Conservation (phyloP, 495 filamentous ascomycete species). For the Penicillium coffeae region DNA sequence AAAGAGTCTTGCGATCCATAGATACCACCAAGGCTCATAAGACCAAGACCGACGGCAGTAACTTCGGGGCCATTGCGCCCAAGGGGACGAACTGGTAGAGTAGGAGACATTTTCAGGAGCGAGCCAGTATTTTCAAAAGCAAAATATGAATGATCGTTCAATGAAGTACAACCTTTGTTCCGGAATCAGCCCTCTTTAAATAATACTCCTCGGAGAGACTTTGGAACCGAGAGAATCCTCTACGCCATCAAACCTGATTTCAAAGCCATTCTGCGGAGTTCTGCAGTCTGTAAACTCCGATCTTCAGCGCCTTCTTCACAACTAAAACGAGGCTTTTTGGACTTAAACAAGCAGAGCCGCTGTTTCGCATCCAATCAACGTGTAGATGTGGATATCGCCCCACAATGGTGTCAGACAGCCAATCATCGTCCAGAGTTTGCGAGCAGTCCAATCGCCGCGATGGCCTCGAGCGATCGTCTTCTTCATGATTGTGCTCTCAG, state of each 20-base stretch:
- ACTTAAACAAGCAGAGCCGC: not conserved
- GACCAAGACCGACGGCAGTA: conserved; percentile 50
- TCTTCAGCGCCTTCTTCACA: not conserved
- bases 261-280: not conserved
- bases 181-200: conserved; percentile 2
- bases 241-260: not conserved
- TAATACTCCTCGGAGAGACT: conserved; percentile 6
- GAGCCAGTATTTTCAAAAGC: not conserved
- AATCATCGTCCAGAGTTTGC: conserved; percentile 6
- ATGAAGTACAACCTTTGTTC: not conserved
- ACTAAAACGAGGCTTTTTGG: not conserved
- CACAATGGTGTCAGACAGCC: not conserved
- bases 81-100: conserved; percentile 30
- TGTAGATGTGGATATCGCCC: not conserved
- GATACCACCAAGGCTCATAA: conserved; percentile 48
- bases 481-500: not conserved
- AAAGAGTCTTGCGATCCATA: conserved; percentile 43
- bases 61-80: conserved; percentile 53
- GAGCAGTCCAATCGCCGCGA: conserved; percentile 8
- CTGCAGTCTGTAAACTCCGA: not conserved
- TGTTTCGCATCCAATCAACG: too few relatives aligned
- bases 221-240: not conserved
- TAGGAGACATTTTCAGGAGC: conserved; percentile 9
- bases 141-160: not conserved
- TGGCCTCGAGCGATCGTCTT: not conserved